phyloP scores from a whole-genome alignment of 805 yeast species.

The Zygoascus biomembranicola region DNA sequence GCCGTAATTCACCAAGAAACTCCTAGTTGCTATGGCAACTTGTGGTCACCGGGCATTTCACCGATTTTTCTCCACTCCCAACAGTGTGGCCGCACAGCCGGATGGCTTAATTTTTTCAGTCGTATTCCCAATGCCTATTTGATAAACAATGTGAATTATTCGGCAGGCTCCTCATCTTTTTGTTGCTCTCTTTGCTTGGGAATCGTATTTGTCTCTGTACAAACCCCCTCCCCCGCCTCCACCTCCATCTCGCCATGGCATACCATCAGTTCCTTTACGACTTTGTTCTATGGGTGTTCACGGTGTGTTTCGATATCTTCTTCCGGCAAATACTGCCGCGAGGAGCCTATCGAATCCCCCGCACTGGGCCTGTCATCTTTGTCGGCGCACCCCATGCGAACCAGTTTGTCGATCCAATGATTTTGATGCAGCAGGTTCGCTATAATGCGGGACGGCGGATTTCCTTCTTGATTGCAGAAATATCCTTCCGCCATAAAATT shows the following conservation, averaged over 20 bases:
- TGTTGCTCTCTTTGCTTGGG: no score
- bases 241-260: neutral
- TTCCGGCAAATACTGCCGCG: conserved; percentile 85
- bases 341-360: conserved; percentile 69
- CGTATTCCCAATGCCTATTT: no score
- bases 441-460: conserved; percentile 58
- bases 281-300: conserved; percentile 28
- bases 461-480: conserved; percentile 79
- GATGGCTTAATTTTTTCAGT: no score
- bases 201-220: no score
- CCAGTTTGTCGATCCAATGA: conserved; percentile 79
- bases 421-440: conserved; percentile 75
- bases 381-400: conserved; percentile 99
- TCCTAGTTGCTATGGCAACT: no score
- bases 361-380: conserved; percentile 75
- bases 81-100: no score
- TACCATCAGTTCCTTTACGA: conserved; percentile 23
- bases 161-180: no score
- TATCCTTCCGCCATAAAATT: conserved; percentile 53
- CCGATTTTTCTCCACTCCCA: no score
- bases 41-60: no score
- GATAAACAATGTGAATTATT: no score
- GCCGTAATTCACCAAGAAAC: no score
- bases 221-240: no score
- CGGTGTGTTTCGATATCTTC: conserved; percentile 51